A percentile compares a stretch with the other conserved stretches of the same genome.
These are phyloP conservation scores for Metschnikowia borealis DNA, from an alignment of 805 yeast species.

Conservation along the genomic window DNA sequence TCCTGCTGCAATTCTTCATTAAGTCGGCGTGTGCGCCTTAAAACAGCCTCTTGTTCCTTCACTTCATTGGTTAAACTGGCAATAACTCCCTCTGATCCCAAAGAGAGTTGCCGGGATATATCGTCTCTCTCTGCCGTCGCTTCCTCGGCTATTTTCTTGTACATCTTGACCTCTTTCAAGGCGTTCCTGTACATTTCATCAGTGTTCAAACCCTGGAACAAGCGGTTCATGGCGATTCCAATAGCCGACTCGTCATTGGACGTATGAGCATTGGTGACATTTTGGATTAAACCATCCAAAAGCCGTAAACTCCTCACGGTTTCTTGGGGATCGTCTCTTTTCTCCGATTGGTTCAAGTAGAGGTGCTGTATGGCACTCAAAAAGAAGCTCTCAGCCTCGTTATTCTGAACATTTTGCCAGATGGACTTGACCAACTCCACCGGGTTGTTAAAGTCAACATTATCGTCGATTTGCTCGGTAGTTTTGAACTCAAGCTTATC, in stretches of 20 bases:
- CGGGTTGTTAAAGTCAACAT: constrained; percentile 66
- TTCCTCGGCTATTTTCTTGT: constrained; percentile 24
- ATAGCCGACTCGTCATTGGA: constrained; percentile 48
- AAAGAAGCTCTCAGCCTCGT: constrained; percentile 57
- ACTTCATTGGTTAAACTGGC: constrained; percentile 57
- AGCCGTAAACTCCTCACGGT: constrained; percentile 54
- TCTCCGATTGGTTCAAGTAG: constrained; percentile 51
- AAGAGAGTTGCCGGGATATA: constrained; percentile 57
- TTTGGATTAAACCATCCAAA: constrained; percentile 61
- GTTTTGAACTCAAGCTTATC: constrained; percentile 48
- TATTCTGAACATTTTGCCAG: constrained; percentile 53
- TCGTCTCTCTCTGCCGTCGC: constrained; percentile 43
- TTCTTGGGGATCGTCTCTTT: constrained; percentile 40
- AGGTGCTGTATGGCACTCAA: constrained; percentile 65
- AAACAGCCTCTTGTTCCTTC: constrained; percentile 56
- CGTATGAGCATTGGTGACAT: constrained; percentile 51
- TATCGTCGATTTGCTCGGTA: constrained; percentile 31
- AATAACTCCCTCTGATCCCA: constrained; percentile 76
- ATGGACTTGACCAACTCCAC: constrained; percentile 59
- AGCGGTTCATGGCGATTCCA: constrained; percentile 70
- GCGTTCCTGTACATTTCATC: constrained; percentile 85
- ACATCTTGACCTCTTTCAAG: constrained; percentile 21
- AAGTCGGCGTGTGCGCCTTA: constrained; percentile 56
- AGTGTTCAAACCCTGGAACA: constrained; percentile 69
- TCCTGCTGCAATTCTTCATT: constrained; percentile 59